These are phyloP conservation scores for Gentiana dahurica DNA, from an alignment of 257 asterid genomes.

Conservation along the genomic window DNA sequence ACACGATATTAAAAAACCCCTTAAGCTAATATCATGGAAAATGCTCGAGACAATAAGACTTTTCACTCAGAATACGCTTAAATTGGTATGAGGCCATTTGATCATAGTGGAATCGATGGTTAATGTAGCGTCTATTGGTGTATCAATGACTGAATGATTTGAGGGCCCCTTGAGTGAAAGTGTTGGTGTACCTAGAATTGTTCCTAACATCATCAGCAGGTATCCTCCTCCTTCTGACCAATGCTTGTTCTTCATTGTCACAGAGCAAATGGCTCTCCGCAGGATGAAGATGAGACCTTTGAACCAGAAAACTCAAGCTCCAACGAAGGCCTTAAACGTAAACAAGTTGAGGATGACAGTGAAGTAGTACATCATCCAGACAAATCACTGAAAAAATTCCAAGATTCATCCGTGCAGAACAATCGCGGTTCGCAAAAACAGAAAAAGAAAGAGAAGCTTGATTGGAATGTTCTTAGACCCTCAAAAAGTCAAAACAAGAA, in stretches of 20 bases:
- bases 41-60: no score
- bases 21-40: no score
- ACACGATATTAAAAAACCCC: no score
- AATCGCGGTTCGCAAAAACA: slow-evolving; percentile 33
- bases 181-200: no score
- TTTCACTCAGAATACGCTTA: no score
- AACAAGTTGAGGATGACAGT: slow-evolving; percentile 24
- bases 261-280: slow-evolving; percentile 47
- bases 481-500: slow-evolving; percentile 47
- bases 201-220: not conserved
- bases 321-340: slow-evolving; percentile 45
- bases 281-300: slow-evolving; percentile 18
- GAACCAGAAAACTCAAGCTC: slow-evolving; percentile 23
- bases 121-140: no score
- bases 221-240: slow-evolving; percentile 3
- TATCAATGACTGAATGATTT: no score
- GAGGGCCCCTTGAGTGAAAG: no score
- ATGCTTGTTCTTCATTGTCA: slow-evolving; percentile 6
- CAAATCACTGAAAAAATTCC: slow-evolving; percentile 27
- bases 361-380: slow-evolving; percentile 27
- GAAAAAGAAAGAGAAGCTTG: slow-evolving; percentile 54
- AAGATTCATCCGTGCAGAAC: slow-evolving; percentile 26
- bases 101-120: no score
- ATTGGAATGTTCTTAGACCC: slow-evolving; percentile 76
- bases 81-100: no score